Evolutionary conservation across 73 alveolate genomes (phyloP).

Genomic region (Paramecium primaurelia): DNA sequence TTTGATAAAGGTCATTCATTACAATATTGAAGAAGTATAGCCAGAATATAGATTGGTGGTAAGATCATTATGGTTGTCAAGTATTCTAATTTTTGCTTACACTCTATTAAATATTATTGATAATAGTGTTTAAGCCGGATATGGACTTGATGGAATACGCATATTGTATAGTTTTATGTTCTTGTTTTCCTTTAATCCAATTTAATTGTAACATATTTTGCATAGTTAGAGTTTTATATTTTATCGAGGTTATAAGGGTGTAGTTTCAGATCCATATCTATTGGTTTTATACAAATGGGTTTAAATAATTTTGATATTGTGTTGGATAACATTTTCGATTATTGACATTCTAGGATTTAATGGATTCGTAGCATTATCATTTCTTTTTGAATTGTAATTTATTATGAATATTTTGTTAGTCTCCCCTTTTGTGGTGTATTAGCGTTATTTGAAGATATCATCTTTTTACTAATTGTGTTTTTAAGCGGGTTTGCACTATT

Average conservation of each 20-base stretch:
- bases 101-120: background rate
- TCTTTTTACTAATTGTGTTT: background rate
- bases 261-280: background rate
- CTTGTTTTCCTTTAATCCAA: slow-evolving; percentile 33
- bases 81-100: background rate
- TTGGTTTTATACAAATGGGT: slow-evolving; percentile 18
- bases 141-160: background rate
- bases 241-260: slow-evolving; percentile 42
- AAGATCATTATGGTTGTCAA: slow-evolving; percentile 41
- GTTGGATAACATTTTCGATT: slow-evolving; percentile 16
- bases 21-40: slow-evolving; percentile 46
- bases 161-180: slow-evolving; percentile 39
- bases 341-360: background rate
- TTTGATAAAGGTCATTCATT: slow-evolving; percentile 52
- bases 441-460: background rate
- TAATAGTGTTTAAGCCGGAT: background rate
- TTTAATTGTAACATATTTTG: slow-evolving; percentile 12
- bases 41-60: slow-evolving; percentile 40
- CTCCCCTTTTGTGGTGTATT: slow-evolving; percentile 14
- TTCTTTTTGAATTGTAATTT: background rate
- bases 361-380: background rate
- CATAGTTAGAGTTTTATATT: background rate
- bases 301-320: background rate
- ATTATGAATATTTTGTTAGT: background rate
- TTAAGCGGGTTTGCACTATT: background rate